Conservation (phyloP, 306 rosid genomes). For the Fragaria iinumae region DNA sequence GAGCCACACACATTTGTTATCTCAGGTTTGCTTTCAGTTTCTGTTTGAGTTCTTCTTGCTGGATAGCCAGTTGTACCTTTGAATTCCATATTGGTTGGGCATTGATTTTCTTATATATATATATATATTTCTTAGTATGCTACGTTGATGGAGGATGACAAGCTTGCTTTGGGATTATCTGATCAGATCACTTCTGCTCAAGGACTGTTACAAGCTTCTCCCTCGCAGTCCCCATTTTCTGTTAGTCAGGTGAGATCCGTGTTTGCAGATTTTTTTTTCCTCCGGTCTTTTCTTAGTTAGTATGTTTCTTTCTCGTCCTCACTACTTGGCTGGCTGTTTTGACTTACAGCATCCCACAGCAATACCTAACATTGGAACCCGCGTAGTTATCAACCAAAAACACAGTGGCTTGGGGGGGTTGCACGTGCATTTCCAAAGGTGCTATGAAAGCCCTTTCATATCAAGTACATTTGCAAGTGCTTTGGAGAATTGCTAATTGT, state of each 20-base stretch:
- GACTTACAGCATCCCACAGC: conserved; percentile 60
- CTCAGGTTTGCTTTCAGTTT: conserved; percentile 61
- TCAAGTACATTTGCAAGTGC: conserved; percentile 11
- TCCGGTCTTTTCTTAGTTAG: neutral
- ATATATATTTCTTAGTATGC: conserved; percentile 55
- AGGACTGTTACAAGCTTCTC: conserved; percentile 73
- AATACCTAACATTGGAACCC: conserved; percentile 80
- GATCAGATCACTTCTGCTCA: conserved; percentile 87
- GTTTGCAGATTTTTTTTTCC: neutral
- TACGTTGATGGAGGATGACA: conserved; percentile 81
- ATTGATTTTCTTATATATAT: neutral
- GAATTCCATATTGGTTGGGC: neutral
- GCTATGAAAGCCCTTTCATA: conserved; percentile 14
- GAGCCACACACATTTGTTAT: conserved; percentile 64
- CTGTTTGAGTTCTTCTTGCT: neutral
- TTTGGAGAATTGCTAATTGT: conserved; percentile 19
- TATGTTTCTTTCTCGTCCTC: neutral
- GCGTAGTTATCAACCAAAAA: conserved; percentile 79
- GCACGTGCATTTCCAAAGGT: conserved; percentile 89
- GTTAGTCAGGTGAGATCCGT: conserved; percentile 53
- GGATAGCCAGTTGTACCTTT: neutral
- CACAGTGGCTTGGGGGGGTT: conserved; percentile 71
- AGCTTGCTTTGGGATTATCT: conserved; percentile 60
- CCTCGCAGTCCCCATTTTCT: conserved; percentile 61
- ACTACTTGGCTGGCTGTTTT: conserved; percentile 19